Evolutionary conservation across 805 yeast genomes (phyloP), one percentile per base, ranked within the genome.

Genomic region (Starmerella sp.): DNA sequence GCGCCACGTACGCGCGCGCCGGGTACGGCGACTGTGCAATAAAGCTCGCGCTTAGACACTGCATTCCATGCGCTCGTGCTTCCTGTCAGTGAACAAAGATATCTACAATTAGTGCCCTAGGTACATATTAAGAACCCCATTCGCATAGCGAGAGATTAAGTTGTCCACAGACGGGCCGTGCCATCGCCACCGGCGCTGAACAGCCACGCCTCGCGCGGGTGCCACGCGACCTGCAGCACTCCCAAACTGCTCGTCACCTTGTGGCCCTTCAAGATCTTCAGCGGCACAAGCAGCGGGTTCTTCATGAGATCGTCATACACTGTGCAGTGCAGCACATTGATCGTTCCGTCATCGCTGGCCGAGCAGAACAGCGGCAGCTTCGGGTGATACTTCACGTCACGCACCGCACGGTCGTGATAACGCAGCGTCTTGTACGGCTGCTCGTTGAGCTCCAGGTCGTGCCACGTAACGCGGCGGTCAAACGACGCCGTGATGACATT

Each of bases 131-230:
- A 22, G 22, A 22, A 22, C 22, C 22, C 22, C 22, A 22, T 22
- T 2, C 2, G 14, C 38, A 14, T 13, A 36, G 38, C 38, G 14
- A 13, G 2, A 13, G 14, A 4, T 49, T 71, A 85, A 15, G 96
- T 86, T 31, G 98, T 93, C 98, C 98, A 93, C 65, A 93, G 73
- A 66, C 96, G 82, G 6, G 97, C 97, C 43, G 88, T 81, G 57
- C 95, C 88, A 71, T 93, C 98, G 28, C 97, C 97, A 64, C 97
- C 98, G 10, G 96, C 87, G 67, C 93, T 83, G 69, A 93, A 89
- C 66, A 93, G 76, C 98, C 98, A 93, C 0, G 98, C 96, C 72
- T 93, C 97, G 64, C 83, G 82, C 61, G 97, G 97, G 76, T 93
- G 98, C 98, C 98, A 93, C 50, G 80, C 79, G 49, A 85, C 79